Evolutionary conservation across 768 basidiomycete species (phyloP).

Genomic region (Coprinopsis cinerea): DNA sequence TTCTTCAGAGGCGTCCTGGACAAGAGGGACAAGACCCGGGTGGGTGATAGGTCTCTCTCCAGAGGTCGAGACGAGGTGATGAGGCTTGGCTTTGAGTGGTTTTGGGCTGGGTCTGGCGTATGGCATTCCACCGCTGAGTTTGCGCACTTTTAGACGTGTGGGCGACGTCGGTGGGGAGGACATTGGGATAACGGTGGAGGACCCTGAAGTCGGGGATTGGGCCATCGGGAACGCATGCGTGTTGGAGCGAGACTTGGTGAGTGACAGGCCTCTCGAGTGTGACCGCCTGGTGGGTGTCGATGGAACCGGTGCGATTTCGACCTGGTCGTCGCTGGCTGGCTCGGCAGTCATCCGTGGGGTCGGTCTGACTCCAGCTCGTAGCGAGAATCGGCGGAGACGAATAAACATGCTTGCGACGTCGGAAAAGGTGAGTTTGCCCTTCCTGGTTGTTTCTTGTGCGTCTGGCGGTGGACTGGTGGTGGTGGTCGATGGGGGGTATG

Average conservation of each 20-base stretch:
- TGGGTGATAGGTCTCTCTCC: constrained; percentile 2
- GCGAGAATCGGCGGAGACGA: background rate
- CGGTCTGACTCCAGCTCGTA: background rate
- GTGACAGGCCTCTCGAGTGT: background rate
- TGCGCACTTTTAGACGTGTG: background rate
- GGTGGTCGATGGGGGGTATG: too few relatives aligned
- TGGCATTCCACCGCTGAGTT: background rate
- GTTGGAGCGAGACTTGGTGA: background rate
- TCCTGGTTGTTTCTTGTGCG: background rate
- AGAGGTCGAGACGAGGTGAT: constrained; percentile 2
- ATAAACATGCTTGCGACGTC: constrained; percentile 8
- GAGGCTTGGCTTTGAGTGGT: constrained; percentile 2
- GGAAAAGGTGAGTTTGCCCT: constrained; percentile 6
- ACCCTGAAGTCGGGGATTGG: background rate
- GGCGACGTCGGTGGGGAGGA: background rate
- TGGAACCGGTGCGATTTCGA: background rate
- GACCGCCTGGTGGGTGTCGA: background rate
- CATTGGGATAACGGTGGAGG: too few relatives aligned
- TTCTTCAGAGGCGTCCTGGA: background rate
- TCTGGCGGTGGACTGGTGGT: too few relatives aligned
- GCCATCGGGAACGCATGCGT: background rate
- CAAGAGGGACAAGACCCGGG: background rate
- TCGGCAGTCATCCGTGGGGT: background rate
- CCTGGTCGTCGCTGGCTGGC: background rate
- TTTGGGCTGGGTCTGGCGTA: background rate